Evolutionary conservation across 768 basidiomycete genomes (phyloP).

Genomic region (Calocera viscosa): DNA sequence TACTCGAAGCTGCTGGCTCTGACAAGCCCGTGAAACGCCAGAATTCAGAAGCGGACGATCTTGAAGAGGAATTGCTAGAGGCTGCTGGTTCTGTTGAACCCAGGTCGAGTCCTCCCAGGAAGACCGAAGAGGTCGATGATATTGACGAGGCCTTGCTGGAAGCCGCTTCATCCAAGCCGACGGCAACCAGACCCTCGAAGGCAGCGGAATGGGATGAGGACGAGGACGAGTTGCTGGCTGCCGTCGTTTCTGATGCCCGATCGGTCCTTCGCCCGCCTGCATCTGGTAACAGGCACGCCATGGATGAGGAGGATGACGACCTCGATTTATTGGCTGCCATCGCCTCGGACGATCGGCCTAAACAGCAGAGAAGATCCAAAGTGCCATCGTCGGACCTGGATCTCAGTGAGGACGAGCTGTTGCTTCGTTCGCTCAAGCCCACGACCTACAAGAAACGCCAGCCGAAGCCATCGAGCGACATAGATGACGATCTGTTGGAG

Average conservation of each 20-base stretch:
- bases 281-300: not conserved
- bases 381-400: not conserved
- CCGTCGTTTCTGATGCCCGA: constrained; percentile 5
- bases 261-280: not conserved
- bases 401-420: not conserved
- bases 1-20: constrained; percentile 4
- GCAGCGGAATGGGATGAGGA: not conserved
- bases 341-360: not conserved
- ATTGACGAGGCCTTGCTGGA: constrained; percentile 1
- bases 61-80: not conserved
- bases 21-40: not conserved
- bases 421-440: not conserved
- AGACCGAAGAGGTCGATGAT: not conserved
- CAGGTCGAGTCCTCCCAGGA: not conserved
- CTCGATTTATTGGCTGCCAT: not conserved
- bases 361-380: not conserved
- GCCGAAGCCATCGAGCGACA: not conserved
- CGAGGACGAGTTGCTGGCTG: not conserved
- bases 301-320: not conserved
- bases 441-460: not conserved
- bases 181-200: not conserved
- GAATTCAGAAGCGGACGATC: not conserved
- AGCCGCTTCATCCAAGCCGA: not conserved
- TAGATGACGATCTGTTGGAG: not conserved
- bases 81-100: not conserved